Evolutionary conservation across 768 basidiomycete species (phyloP), one percentile per base, ranked within the genome.

Genomic region (Sarcodon aspratus): DNA sequence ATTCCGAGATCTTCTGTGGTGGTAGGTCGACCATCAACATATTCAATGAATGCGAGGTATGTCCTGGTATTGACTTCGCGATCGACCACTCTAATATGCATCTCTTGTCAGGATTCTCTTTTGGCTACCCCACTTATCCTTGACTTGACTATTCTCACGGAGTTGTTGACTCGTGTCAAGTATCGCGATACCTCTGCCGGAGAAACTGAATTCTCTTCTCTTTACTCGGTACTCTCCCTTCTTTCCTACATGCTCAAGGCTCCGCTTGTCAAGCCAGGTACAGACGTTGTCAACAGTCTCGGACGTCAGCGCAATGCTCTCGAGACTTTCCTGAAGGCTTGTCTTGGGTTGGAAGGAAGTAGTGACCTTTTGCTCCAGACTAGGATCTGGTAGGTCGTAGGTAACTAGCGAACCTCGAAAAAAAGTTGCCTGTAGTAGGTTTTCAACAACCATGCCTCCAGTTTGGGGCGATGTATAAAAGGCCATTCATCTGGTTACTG

Each of bases 241-340:
- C 75, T 97, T 48, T 87, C 83, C 38, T 97, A 94, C 76, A 95
- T 97, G 92, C 82, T 95, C 69, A 96, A 96, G 75, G 93, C 92
- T 0, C 91, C 92, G n/a, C 79, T 94, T 60, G 92, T 94, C 68
- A 94, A 94, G 73, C 89, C 87, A 57, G 87, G 89, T 48, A 85
- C 85, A 35, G 88, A 89, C 57, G 92, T 97, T 57, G 85, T 98
- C 67, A 99, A 99, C 79, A 86, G 84, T 55, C 78, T 97, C 55
- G 85, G 83, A 68, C 80, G 94, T 63, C 95, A 99, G 74, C 82
- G 95, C 62, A 89, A 92, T 52, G 95, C 90, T 8, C 79, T 98
- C 50, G 93, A 95, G 66, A 69, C 75, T 37, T 96, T 95, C 81
- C 73, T 96, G 61, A 95, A 94, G 77, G 92, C 92, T 36, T 96